Percentiles rank a stretch among this genome's conserved stretches.
phyloP scores from a whole-genome alignment of 139 green algal genomes.

The Ettlia oleoabundans region DNA sequence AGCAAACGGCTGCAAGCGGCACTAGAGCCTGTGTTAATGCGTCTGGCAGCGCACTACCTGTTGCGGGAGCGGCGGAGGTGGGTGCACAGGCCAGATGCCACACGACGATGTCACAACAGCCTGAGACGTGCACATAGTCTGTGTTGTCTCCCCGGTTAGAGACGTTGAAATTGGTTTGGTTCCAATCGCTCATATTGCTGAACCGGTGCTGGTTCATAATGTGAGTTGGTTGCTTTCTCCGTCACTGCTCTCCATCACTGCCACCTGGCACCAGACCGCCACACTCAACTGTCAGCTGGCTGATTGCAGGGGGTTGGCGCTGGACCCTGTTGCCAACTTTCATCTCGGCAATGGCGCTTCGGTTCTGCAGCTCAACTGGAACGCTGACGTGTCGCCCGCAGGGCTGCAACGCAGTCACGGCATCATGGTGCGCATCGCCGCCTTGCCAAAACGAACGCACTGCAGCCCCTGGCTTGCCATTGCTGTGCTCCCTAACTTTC shows the following conservation, averaged over 20 bases:
- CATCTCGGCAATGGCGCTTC: constrained; percentile 85
- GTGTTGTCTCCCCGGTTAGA: no score
- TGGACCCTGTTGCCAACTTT: constrained; percentile 88
- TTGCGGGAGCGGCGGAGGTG: constrained; percentile 61
- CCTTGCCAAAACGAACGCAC: no score
- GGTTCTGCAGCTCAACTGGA: constrained; percentile 70
- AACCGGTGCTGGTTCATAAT: no score
- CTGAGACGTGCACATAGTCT: no score
- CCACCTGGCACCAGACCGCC: not conserved
- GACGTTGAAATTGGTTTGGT: no score
- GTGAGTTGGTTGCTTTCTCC: not conserved
- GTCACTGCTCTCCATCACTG: not conserved
- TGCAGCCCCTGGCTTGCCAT: no score
- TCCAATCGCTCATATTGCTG: no score
- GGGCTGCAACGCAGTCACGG: constrained; percentile 63
- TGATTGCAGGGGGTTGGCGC: constrained; percentile 49
- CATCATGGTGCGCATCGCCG: constrained; percentile 67
- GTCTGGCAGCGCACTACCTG: constrained; percentile 71
- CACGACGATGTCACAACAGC: no score
- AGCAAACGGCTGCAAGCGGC: constrained; percentile 9
- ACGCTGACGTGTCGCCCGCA: constrained; percentile 55
- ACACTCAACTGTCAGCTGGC: not conserved
- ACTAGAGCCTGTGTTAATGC: constrained; percentile 53
- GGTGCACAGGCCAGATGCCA: not conserved
- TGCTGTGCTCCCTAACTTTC: not conserved